These are phyloP conservation scores for Fragaria nilgerrensis DNA, from an alignment of 306 rosid species.

Conservation along the genomic window DNA sequence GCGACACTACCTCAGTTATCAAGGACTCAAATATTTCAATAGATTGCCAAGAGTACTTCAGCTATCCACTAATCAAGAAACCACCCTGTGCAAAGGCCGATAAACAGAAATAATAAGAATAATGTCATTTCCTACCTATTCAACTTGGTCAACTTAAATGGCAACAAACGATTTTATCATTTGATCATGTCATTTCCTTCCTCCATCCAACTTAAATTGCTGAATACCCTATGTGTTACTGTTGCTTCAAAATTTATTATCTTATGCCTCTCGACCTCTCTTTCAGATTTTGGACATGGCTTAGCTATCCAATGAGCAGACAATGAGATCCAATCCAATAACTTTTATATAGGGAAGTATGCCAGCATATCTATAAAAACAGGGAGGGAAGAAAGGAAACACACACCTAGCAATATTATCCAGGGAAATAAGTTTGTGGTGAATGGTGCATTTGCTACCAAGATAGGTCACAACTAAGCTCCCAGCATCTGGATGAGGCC, in stretches of 20 bases:
- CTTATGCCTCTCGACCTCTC: not conserved
- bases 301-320: not conserved
- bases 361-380: not conserved
- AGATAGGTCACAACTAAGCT: constrained; percentile 75
- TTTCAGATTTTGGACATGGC: not conserved
- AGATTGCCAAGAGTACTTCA: not conserved
- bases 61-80: not conserved
- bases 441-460: constrained; percentile 59
- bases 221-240: not conserved
- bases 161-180: not conserved
- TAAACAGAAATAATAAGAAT: not conserved
- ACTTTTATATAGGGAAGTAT: not conserved
- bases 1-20: not conserved
- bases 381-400: constrained; percentile 20
- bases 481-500: constrained; percentile 99
- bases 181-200: not conserved
- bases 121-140: not conserved
- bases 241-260: not conserved
- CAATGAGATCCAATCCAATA: not conserved
- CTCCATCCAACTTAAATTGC: not conserved
- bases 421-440: constrained; percentile 69
- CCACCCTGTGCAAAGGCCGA: not conserved
- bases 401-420: constrained; percentile 58
- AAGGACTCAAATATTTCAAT: not conserved
- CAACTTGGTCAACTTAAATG: not conserved